Conservation (phyloP, 768 basidiomycete species). For the Rhodocollybia butyracea region DNA sequence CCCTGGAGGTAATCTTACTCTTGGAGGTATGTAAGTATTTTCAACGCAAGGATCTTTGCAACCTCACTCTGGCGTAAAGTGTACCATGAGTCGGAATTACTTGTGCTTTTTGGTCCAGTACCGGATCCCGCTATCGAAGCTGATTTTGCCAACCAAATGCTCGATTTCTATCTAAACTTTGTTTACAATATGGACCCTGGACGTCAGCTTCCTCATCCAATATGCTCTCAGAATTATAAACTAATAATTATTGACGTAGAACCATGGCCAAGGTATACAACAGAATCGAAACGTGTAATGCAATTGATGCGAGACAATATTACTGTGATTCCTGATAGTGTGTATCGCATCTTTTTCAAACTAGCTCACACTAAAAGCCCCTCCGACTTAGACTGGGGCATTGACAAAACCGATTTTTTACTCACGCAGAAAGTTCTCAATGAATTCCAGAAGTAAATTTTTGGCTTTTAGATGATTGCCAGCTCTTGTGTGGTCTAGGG, state of each 20-base stretch:
- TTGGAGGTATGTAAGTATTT: slow-evolving; percentile 47
- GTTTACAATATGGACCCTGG: slow-evolving; percentile 55
- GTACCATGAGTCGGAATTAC: slow-evolving; percentile 46
- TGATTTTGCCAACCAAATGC: slow-evolving; percentile 44
- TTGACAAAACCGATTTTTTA: slow-evolving; percentile 39
- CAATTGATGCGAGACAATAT: slow-evolving; percentile 52
- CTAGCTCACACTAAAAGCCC: neutral
- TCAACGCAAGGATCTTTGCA: neutral
- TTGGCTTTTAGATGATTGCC: too few species aligned
- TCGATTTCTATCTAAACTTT: slow-evolving; percentile 56
- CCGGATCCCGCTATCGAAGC: slow-evolving; percentile 39
- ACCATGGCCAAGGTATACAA: slow-evolving; percentile 43
- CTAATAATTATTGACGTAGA: slow-evolving; percentile 23
- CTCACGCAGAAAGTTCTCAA: slow-evolving; percentile 36
- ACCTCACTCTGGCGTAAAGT: slow-evolving; percentile 26
- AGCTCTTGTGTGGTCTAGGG: too few species aligned
- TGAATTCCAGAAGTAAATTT: slow-evolving; percentile 48
- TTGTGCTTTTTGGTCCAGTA: slow-evolving; percentile 45
- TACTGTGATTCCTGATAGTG: slow-evolving; percentile 53
- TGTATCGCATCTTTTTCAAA: slow-evolving; percentile 7
- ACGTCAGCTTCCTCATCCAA: slow-evolving; percentile 29
- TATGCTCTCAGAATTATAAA: neutral
- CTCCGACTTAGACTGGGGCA: slow-evolving; percentile 34
- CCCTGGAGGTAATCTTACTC: slow-evolving; percentile 43
- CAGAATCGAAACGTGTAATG: slow-evolving; percentile 33